These are phyloP conservation scores for Lactarius deliciosus DNA, from an alignment of 768 basidiomycete species.

Conservation along the genomic window DNA sequence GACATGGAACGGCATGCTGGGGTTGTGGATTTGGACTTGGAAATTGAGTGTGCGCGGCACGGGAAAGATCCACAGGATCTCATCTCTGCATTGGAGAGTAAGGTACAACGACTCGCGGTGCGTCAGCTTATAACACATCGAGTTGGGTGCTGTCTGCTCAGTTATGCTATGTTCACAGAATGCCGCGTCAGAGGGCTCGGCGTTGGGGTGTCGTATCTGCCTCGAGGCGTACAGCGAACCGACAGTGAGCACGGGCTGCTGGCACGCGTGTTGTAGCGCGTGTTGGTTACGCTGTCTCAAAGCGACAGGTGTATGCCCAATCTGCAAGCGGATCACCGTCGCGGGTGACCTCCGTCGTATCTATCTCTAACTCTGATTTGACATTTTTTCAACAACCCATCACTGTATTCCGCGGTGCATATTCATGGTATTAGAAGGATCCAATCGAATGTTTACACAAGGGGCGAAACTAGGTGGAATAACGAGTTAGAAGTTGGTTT, in stretches of 20 bases:
- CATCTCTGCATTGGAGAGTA: slow-evolving; percentile 57
- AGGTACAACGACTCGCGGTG: slow-evolving; percentile 47
- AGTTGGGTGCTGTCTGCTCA: slow-evolving; percentile 31
- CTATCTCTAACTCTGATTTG: slow-evolving; percentile 50
- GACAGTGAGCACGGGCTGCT: slow-evolving; percentile 80
- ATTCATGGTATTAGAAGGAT: not conserved
- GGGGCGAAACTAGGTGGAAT: not conserved
- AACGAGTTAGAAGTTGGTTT: slow-evolving; percentile 4
- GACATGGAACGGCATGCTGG: slow-evolving; percentile 21
- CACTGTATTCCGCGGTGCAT: not conserved
- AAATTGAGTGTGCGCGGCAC: slow-evolving; percentile 52
- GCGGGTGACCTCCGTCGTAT: slow-evolving; percentile 74
- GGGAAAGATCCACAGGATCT: slow-evolving; percentile 46
- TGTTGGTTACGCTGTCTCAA: slow-evolving; percentile 87
- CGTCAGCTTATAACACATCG: slow-evolving; percentile 35
- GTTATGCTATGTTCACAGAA: slow-evolving; percentile 9
- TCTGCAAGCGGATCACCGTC: slow-evolving; percentile 82
- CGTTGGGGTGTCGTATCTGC: slow-evolving; percentile 69
- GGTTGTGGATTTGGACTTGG: slow-evolving; percentile 44
- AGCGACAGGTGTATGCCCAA: slow-evolving; percentile 79
- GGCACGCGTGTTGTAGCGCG: slow-evolving; percentile 81
- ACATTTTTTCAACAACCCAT: not conserved
- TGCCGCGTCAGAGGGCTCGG: slow-evolving; percentile 28
- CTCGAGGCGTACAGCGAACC: slow-evolving; percentile 76
- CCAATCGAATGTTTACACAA: not conserved